A percentile compares a stretch with the other conserved stretches of the same genome.
Evolutionary conservation across 2,329 filamentous ascomycete species (phyloP).

Genomic region (Trichophyton benhamiae): DNA sequence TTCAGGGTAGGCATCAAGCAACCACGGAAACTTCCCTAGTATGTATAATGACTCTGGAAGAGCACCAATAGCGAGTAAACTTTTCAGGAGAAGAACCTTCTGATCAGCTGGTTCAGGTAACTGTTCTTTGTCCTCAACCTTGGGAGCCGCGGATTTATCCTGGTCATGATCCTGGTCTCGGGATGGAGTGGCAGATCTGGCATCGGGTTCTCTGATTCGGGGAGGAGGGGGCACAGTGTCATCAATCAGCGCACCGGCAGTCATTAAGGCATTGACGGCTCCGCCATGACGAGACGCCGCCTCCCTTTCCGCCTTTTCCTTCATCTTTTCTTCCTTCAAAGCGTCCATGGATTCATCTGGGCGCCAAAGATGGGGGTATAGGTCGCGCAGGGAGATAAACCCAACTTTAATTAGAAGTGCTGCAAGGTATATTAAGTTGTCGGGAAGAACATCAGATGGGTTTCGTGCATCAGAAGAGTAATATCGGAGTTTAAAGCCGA

Average conservation of each 20-base stretch:
- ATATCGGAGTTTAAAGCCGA: conserved; percentile 94
- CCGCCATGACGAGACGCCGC: conserved; percentile 55
- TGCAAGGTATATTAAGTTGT: conserved; percentile 84
- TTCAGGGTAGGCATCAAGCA: conserved; percentile 72
- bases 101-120: conserved; percentile 69
- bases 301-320: conserved; percentile 69
- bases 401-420: conserved; percentile 93
- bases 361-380: conserved; percentile 87
- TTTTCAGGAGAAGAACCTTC: conserved; percentile 72
- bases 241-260: conserved; percentile 75
- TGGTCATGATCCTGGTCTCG: conserved; percentile 45
- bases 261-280: conserved; percentile 68
- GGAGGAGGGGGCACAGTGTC: conserved; percentile 51
- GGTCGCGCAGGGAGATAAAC: conserved; percentile 80
- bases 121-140: conserved; percentile 37
- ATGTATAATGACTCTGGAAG: conserved; percentile 88
- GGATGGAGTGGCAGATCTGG: conserved; percentile 41
- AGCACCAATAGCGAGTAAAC: conserved; percentile 79
- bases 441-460: conserved; percentile 64
- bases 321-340: conserved; percentile 56
- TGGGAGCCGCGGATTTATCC: conserved; percentile 29
- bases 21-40: conserved; percentile 82
- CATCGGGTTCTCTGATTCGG: conserved; percentile 40
- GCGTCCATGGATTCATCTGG: conserved; percentile 69
- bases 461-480: conserved; percentile 73